phyloP scores from a whole-genome alignment of 805 yeast species.

The Millerozyma miso region DNA sequence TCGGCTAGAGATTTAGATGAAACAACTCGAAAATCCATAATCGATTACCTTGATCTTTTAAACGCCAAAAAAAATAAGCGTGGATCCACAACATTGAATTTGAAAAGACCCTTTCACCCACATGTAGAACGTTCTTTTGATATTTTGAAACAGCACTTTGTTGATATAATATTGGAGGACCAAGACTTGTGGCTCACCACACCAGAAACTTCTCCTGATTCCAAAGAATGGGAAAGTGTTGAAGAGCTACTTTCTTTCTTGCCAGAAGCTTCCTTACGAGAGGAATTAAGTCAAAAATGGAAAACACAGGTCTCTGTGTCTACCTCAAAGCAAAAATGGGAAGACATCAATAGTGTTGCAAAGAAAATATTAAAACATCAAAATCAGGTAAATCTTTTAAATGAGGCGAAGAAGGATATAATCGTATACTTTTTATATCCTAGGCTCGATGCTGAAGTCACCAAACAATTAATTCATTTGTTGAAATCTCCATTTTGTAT shows the following conservation, averaged over 20 bases:
- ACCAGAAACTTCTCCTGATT: conserved; percentile 33
- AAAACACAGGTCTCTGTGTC: conserved; percentile 20
- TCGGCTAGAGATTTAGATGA: conserved; percentile 77
- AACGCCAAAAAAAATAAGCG: conserved; percentile 34
- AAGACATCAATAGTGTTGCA: conserved; percentile 58
- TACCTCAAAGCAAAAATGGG: conserved; percentile 69
- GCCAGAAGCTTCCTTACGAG: conserved; percentile 56
- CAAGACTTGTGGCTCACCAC: conserved; percentile 78
- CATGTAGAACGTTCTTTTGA: conserved; percentile 74
- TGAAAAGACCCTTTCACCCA: conserved; percentile 87
- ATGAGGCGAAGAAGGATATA: conserved; percentile 76
- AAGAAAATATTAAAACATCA: conserved; percentile 42
- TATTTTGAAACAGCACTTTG: conserved; percentile 58
- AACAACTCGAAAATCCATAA: conserved; percentile 66
- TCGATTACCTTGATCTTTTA: conserved; percentile 79
- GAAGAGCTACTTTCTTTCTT: conserved; percentile 57
- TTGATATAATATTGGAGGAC: conserved; percentile 61
- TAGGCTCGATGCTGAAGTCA: conserved; percentile 87
- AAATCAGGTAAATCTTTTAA: conserved; percentile 45
- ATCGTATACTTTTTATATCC: conserved; percentile 83
- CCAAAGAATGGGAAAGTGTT: conserved; percentile 43
- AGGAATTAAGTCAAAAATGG: conserved; percentile 60
- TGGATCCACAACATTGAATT: conserved; percentile 44
- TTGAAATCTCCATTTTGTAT: conserved; percentile 95
- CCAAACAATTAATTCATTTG: conserved; percentile 84